Conservation (phyloP, 2,329 filamentous ascomycete species). For the Colletotrichum somersetense region DNA sequence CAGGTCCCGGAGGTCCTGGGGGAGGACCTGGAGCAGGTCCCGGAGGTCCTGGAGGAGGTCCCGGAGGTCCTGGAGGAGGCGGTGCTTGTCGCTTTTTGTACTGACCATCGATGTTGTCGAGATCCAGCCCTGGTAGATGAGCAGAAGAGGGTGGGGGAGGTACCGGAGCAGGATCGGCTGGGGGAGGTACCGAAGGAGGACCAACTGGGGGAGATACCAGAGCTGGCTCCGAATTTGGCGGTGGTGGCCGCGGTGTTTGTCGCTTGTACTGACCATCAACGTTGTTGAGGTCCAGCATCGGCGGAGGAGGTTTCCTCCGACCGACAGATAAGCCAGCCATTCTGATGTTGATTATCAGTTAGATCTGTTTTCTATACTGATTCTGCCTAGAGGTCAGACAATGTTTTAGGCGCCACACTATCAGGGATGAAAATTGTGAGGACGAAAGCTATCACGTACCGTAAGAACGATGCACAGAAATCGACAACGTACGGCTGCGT, state of each 20-base stretch:
- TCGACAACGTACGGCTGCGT: background rate
- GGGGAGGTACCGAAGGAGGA: too few relatives aligned
- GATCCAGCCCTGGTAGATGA: too few relatives aligned
- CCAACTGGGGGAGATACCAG: too few relatives aligned
- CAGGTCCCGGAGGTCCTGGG: too few relatives aligned
- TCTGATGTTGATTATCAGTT: background rate
- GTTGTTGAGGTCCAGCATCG: background rate
- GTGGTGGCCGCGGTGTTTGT: too few relatives aligned
- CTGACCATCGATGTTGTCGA: background rate
- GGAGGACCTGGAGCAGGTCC: too few relatives aligned
- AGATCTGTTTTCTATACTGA: background rate
- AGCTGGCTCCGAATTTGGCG: too few relatives aligned
- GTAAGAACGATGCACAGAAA: too few relatives aligned
- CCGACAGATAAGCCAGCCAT: background rate
- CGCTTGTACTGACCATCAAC: too few relatives aligned
- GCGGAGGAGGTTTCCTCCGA: background rate
- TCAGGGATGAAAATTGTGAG: background rate
- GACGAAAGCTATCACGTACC: background rate
- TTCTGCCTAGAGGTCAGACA: background rate
- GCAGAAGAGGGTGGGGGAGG: too few relatives aligned
- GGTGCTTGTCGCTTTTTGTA: background rate
- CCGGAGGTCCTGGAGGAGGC: background rate
- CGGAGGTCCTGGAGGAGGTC: too few relatives aligned
- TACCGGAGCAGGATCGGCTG: too few relatives aligned
- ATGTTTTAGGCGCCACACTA: accelerated